Conservation (phyloP, 1,284 basidiomycete genomes). For the Neolentinus lepideus region DNA sequence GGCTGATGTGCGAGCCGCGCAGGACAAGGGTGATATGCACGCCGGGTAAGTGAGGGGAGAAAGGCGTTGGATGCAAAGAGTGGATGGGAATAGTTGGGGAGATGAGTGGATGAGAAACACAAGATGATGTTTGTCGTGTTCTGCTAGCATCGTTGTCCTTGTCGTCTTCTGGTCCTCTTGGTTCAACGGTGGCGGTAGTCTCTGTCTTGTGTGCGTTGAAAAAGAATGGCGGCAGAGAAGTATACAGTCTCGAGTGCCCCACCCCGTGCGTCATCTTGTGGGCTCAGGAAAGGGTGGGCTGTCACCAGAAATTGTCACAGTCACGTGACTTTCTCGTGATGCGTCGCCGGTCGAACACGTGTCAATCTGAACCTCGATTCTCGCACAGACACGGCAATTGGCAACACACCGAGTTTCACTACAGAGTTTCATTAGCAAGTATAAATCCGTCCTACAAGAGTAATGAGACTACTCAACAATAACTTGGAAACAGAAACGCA, state of each 20-base stretch:
- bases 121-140: not conserved
- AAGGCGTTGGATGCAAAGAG: not conserved
- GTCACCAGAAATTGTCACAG: too few species aligned
- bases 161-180: not conserved
- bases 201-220: not conserved
- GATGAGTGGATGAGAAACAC: not conserved
- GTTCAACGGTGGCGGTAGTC: not conserved
- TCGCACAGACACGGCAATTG: too few species aligned
- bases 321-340: too few species aligned
- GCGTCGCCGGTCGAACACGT: too few species aligned
- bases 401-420: too few species aligned
- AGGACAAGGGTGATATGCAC: slow-evolving; percentile 18
- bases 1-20: slow-evolving; percentile 31
- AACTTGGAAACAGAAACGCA: too few species aligned
- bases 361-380: too few species aligned
- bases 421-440: too few species aligned
- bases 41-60: slow-evolving; percentile 6
- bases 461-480: too few species aligned
- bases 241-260: not conserved
- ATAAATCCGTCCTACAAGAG: too few species aligned
- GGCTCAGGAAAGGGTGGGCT: too few species aligned
- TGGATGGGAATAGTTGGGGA: not conserved
- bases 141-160: too few species aligned
- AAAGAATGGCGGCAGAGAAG: not conserved
- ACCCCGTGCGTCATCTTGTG: not conserved